phyloP scores from a whole-genome alignment of 352 stramenopile species.

The Plasmopara viticola region DNA sequence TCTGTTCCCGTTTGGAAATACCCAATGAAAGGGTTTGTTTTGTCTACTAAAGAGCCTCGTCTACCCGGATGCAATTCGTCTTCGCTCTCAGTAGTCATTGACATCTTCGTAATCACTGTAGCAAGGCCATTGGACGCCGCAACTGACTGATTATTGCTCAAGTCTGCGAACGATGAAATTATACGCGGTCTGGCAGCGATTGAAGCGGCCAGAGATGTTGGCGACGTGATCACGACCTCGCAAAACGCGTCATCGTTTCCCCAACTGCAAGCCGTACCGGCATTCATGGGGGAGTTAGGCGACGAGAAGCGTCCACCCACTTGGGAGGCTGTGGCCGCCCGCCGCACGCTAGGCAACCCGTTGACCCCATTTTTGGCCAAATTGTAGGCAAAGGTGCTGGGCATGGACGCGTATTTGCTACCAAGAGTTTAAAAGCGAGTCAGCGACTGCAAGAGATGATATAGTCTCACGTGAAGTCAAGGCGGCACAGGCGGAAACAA shows the following conservation, averaged over 20 bases:
- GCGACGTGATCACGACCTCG: constrained; percentile 7
- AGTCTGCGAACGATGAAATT: constrained; percentile 22
- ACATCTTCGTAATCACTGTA: constrained; percentile 8
- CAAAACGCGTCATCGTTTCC: constrained; percentile 11
- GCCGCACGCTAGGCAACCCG: constrained; percentile 38
- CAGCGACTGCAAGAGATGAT: neutral
- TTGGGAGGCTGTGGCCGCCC: constrained; percentile 57
- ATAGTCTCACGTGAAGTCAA: neutral
- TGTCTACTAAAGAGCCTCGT: constrained; percentile 58
- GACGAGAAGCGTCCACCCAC: constrained; percentile 39
- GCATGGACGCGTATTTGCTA: constrained; percentile 23
- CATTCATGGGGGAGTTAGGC: constrained; percentile 23
- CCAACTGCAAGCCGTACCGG: constrained; percentile 2
- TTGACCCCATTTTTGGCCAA: constrained; percentile 65
- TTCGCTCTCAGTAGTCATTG: neutral
- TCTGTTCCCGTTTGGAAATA: constrained; percentile 67
- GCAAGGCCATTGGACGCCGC: constrained; percentile 5
- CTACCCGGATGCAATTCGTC: constrained; percentile 32
- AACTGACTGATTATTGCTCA: constrained; percentile 7
- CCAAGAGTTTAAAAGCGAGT: neutral
- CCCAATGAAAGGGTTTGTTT: constrained; percentile 83
- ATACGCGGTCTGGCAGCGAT: constrained; percentile 17
- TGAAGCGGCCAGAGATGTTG: neutral
- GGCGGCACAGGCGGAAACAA: neutral
- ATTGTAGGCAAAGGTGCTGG: constrained; percentile 45